These are phyloP conservation scores for Hymenotorrendiella dingleyae DNA, from an alignment of 2,329 filamentous ascomycete species.

Conservation along the genomic window DNA sequence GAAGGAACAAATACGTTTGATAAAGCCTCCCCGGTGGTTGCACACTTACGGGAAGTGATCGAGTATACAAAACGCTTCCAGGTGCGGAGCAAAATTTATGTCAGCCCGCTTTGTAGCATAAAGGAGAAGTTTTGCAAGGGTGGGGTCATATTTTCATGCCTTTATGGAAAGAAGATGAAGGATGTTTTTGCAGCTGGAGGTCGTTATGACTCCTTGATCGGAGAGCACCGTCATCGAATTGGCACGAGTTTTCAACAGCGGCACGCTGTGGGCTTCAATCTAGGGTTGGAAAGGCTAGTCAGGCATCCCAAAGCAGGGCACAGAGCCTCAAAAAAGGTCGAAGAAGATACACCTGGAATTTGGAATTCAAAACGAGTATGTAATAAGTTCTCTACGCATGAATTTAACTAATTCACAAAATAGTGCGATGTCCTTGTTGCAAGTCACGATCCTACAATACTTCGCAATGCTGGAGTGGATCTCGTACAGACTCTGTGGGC, in stretches of 20 bases:
- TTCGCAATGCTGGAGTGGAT: constrained; percentile 71
- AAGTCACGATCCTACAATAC: constrained; percentile 72
- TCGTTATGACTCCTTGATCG: constrained; percentile 84
- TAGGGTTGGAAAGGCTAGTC: constrained; percentile 77
- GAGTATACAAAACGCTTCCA: constrained; percentile 71
- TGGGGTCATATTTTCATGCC: constrained; percentile 82
- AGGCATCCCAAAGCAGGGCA: constrained; percentile 40
- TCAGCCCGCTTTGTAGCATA: constrained; percentile 79
- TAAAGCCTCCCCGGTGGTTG: constrained; percentile 68
- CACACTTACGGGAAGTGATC: constrained; percentile 73
- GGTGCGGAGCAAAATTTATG: constrained; percentile 71
- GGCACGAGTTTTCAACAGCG: constrained; percentile 56
- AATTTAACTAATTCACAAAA: constrained; percentile 10
- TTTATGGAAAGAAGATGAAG: constrained; percentile 76
- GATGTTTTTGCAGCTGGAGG: constrained; percentile 92
- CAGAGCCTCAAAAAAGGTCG: constrained; percentile 62
- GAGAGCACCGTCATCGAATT: constrained; percentile 70
- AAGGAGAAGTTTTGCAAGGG: constrained; percentile 88
- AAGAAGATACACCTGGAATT: constrained; percentile 54
- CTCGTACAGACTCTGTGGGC: constrained; percentile 75
- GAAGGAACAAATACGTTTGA: constrained; percentile 63
- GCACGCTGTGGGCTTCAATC: constrained; percentile 86
- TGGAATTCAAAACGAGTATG: constrained; percentile 60
- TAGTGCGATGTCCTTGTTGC: constrained; percentile 86
- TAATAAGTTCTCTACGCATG: constrained; percentile 22